Base-by-base conservation (phyloP, 1,284 basidiomycete species). In the Salmacisia buchloeana region DNA sequence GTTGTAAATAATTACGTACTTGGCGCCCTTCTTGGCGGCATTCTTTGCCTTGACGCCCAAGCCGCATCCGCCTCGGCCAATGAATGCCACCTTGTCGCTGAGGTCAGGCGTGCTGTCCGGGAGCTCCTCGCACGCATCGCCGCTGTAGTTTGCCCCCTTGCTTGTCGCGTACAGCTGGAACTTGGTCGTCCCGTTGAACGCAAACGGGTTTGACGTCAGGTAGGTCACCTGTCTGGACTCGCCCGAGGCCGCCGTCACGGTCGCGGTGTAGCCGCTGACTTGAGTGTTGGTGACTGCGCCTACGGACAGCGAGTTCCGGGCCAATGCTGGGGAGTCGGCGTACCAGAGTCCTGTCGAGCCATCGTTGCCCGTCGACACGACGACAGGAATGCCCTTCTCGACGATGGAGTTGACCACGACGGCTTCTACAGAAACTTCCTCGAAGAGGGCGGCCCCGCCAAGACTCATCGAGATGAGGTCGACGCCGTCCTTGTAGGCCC, bases 391-490 rank as follows among this genome's bases (percentile, higher is more conserved):
- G 39, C 68, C 68, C 18, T 66, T 69, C 18, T 36, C 41, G 35
- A 58, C 60, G 41, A 71, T 71, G 12, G 63, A 62, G 9, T 49
- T 58, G 21, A 64, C 68, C 31, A 73, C 66, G 36, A n/a, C n/a
- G n/a, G n/a, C n/a, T n/a, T n/a, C n/a, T n/a, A n/a, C n/a, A n/a
- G n/a, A n/a, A n/a, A n/a, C n/a, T n/a, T n/a, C n/a, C 62, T 62
- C 36, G 69, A 61, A 25, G 63, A 62, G 18, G 69, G 60, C 23
- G 64, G 58, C 38, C 65, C 61, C 49, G 57, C 58, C 63, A 63
- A 71, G 2, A 69, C 70, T 56, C 68, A 89, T 80, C 4, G 85
- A 86, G 65, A 89, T 80, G 61, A 88, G 84, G 73, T 89, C 85
- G 52, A 66, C 68, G 34, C 72, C 72, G 56, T 76, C 74, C 34